Evolutionary conservation across 2,329 filamentous ascomycete species (phyloP).

Genomic region (Fusarium pseudonygamai): DNA sequence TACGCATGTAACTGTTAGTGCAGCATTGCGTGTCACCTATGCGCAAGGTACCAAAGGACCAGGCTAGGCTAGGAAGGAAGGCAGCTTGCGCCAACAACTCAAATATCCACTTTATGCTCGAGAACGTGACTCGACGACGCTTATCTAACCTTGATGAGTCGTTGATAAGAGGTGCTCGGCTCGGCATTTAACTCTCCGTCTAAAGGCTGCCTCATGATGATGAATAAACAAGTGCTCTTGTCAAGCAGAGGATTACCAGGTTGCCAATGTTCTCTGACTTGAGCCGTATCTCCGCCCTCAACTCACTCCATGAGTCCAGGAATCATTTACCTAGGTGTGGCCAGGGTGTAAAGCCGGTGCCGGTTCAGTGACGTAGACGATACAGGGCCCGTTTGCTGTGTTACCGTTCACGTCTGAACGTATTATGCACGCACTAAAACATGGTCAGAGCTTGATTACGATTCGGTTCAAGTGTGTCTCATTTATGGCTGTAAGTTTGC

Average conservation of each 20-base stretch:
- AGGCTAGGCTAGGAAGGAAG: slow-evolving; percentile 4
- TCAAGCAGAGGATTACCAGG: not conserved
- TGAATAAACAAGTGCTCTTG: not conserved
- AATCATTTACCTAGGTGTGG: not conserved
- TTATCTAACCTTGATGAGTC: slow-evolving; percentile 41
- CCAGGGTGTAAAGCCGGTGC: not conserved
- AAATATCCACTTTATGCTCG: slow-evolving; percentile 23
- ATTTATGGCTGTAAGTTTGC: not conserved
- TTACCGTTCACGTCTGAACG: slow-evolving; percentile 16
- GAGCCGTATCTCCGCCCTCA: not conserved
- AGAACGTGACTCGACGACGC: slow-evolving; percentile 38
- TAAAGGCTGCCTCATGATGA: not conserved
- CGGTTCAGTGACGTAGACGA: slow-evolving; percentile 26
- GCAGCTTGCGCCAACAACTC: slow-evolving; percentile 22
- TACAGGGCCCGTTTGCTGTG: not conserved
- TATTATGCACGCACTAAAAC: slow-evolving; percentile 35
- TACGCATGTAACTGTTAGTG: slow-evolving; percentile 20
- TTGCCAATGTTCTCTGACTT: not conserved
- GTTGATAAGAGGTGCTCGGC: slow-evolving; percentile 33
- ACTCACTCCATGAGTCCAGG: not conserved
- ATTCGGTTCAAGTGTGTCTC: slow-evolving; percentile 1
- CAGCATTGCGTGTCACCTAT: slow-evolving; percentile 28
- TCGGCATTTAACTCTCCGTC: slow-evolving; percentile 6
- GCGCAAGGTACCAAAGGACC: slow-evolving; percentile 19
- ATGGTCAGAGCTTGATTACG: slow-evolving; percentile 17